These are phyloP conservation scores for Meira nashicola DNA, from an alignment of 1,284 basidiomycete species.

Conservation along the genomic window DNA sequence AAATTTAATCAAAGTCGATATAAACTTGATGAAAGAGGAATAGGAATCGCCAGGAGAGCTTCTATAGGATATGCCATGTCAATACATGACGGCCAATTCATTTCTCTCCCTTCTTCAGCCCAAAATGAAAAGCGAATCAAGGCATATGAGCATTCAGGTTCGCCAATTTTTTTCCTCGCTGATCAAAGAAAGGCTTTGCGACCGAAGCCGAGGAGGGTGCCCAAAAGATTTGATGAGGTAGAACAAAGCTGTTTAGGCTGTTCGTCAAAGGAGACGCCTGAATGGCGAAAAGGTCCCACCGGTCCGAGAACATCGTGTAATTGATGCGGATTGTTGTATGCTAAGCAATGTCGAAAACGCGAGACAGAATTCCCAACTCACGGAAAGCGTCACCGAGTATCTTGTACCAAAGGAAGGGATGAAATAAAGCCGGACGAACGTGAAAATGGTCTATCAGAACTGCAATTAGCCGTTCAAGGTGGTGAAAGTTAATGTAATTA, in stretches of 20 bases:
- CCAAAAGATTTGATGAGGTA: slow-evolving; percentile 3
- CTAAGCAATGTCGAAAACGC: slow-evolving; percentile 21
- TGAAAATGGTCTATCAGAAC: background rate
- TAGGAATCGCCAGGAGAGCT: no score
- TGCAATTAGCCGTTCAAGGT: slow-evolving; percentile 5
- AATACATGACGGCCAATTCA: no score
- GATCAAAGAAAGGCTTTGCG: no score
- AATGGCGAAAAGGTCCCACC: slow-evolving; percentile 28
- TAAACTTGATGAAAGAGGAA: no score
- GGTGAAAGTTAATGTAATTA: no score
- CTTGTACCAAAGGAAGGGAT: background rate
- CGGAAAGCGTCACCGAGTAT: background rate
- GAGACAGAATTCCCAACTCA: slow-evolving; percentile 14
- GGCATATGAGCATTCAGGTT: no score
- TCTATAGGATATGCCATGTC: no score
- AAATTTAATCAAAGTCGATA: no score
- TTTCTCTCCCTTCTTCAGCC: no score
- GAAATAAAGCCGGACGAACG: background rate
- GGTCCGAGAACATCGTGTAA: slow-evolving; percentile 29
- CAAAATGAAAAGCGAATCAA: no score
- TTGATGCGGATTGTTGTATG: slow-evolving; percentile 25
- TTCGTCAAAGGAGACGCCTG: slow-evolving; percentile 22
- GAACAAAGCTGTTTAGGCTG: slow-evolving; percentile 24
- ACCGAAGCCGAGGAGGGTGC: background rate
- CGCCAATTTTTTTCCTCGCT: no score